Conservation (phyloP, 768 basidiomycete species). For the Obba rivulosa region DNA sequence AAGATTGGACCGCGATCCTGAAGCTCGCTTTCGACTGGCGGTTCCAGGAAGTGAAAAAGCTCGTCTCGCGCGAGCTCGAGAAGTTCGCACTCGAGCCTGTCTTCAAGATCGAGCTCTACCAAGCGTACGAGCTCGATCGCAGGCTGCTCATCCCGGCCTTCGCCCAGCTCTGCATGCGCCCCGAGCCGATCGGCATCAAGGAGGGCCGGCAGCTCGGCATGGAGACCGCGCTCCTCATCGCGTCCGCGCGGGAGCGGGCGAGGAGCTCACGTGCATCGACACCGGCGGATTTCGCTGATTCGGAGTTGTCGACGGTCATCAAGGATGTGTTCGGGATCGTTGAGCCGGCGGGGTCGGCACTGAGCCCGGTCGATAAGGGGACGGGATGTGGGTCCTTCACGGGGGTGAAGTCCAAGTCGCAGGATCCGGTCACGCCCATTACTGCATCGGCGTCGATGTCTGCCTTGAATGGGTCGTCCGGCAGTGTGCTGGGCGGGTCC, state of each 20-base stretch:
- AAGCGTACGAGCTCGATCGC: constrained; percentile 27
- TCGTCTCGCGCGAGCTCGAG: constrained; percentile 36
- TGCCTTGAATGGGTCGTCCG: too few relatives aligned
- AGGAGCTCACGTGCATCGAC: constrained; percentile 25
- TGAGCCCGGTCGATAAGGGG: constrained; percentile 7
- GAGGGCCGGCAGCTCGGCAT: constrained; percentile 40
- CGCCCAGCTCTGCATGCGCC: constrained; percentile 29
- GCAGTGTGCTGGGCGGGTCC: too few relatives aligned
- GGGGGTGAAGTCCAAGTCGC: too few relatives aligned
- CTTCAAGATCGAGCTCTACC: constrained; percentile 35
- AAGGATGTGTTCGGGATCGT: constrained; percentile 27
- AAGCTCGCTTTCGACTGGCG: constrained; percentile 34
- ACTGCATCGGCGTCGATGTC: not conserved
- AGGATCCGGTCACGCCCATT: not conserved
- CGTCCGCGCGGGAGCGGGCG: constrained; percentile 31
- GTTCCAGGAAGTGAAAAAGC: constrained; percentile 33
- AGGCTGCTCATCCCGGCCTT: constrained; percentile 33
- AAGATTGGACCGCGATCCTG: constrained; percentile 39
- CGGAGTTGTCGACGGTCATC: constrained; percentile 24
- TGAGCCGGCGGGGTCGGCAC: constrained; percentile 3
- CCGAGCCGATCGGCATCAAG: constrained; percentile 28
- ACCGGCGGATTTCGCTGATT: constrained; percentile 21
- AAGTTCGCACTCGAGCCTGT: constrained; percentile 30
- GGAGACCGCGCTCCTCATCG: constrained; percentile 32
- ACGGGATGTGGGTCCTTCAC: constrained; percentile 2